A percentile compares a stretch with the other conserved stretches of the same genome.
These are phyloP conservation scores for Ustilaginoidea virens DNA, from an alignment of 2,329 filamentous ascomycete genomes.

Conservation along the genomic window DNA sequence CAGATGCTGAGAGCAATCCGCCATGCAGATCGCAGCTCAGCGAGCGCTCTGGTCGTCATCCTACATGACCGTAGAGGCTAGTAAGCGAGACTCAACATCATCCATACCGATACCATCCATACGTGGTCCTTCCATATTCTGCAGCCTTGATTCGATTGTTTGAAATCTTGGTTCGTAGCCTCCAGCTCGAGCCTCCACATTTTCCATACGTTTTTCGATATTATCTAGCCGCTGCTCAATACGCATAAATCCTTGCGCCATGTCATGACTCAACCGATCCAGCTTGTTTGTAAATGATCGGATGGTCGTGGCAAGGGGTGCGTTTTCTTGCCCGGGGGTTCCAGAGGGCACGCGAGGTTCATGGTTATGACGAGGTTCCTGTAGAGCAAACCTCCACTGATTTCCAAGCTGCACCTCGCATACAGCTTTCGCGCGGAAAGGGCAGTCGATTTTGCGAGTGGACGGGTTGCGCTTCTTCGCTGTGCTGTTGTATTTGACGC, in stretches of 20 bases:
- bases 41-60: too few species aligned
- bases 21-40: too few species aligned
- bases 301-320: constrained; percentile 40
- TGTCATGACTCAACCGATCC: constrained; percentile 41
- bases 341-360: constrained; percentile 40
- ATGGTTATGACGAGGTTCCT: constrained; percentile 45
- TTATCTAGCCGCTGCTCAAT: constrained; percentile 34
- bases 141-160: constrained; percentile 24
- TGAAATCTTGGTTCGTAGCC: constrained; percentile 29
- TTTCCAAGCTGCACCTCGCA: constrained; percentile 47
- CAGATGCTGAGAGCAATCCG: too few species aligned
- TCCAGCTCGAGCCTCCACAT: constrained; percentile 30
- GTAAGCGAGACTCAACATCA: constrained; percentile 27
- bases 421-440: constrained; percentile 47
- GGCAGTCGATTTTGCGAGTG: constrained; percentile 48
- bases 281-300: constrained; percentile 44
- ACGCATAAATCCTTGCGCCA: constrained; percentile 34
- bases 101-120: constrained; percentile 29
- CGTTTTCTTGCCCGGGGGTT: constrained; percentile 39
- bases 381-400: constrained; percentile 48
- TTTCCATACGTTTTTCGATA: constrained; percentile 39
- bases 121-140: constrained; percentile 25
- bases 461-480: constrained; percentile 50
- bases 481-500: constrained; percentile 49
- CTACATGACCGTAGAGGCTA: constrained; percentile 29